A percentile compares a stretch with the other conserved stretches of the same genome.
Evolutionary conservation across 768 basidiomycete genomes (phyloP).

Genomic region (Serendipita sp.): DNA sequence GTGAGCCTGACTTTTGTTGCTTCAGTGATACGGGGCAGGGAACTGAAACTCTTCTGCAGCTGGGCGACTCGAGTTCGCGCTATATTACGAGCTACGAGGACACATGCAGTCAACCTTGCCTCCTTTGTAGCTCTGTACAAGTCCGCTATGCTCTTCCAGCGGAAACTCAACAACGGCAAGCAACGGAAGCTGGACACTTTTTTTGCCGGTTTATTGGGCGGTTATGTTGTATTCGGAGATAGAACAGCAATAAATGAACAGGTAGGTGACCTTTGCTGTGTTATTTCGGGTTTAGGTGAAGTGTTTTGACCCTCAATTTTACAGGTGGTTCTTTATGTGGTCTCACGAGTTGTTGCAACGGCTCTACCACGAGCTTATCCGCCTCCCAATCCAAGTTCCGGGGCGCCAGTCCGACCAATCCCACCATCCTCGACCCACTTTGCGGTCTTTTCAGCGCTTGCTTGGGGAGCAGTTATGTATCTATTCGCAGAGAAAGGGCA

Average conservation of each 20-base stretch:
- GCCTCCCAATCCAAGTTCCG: conserved; percentile 10
- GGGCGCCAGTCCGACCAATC: conserved; percentile 34
- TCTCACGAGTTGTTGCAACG: conserved; percentile 80
- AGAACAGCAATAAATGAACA: conserved; percentile 83
- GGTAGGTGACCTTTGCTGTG: conserved; percentile 30
- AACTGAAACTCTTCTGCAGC: conserved; percentile 24
- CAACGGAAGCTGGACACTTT: conserved; percentile 72
- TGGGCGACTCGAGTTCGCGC: conserved; percentile 49
- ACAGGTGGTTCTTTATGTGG: conserved; percentile 95
- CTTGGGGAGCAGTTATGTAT: conserved; percentile 97
- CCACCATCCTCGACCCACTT: conserved; percentile 80
- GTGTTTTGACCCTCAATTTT: neutral
- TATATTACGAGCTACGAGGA: conserved; percentile 74
- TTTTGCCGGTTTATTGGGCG: conserved; percentile 81
- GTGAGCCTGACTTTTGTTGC: conserved; percentile 33
- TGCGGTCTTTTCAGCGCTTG: conserved; percentile 67
- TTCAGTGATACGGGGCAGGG: neutral
- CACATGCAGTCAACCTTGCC: conserved; percentile 82
- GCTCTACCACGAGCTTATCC: conserved; percentile 66
- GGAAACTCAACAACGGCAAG: conserved; percentile 66
- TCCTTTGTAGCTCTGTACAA: conserved; percentile 95
- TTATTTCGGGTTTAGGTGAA: neutral
- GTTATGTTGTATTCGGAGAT: conserved; percentile 77
- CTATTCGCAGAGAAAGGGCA: conserved; percentile 75
- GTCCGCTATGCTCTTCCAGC: conserved; percentile 64